Conservation (phyloP, 2,329 filamentous ascomycete species). For the Fusarium solani-melongenae region DNA sequence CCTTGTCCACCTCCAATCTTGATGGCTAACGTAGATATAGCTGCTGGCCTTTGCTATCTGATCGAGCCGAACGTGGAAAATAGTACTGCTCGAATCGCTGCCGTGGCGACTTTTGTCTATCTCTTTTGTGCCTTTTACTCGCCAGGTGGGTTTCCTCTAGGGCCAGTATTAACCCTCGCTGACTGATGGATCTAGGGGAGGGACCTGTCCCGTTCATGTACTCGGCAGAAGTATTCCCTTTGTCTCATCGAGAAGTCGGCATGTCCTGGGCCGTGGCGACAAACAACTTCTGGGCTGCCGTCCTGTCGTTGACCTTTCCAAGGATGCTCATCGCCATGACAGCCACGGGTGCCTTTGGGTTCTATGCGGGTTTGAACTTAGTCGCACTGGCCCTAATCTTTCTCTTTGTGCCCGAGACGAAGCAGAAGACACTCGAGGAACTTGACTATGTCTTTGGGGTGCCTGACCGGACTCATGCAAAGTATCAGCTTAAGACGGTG, state of each 20-base stretch:
- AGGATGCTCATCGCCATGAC: slow-evolving; percentile 53
- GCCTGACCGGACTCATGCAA: slow-evolving; percentile 51
- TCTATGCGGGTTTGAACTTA: slow-evolving; percentile 61
- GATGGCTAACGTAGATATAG: slow-evolving; percentile 24
- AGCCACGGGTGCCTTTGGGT: slow-evolving; percentile 49
- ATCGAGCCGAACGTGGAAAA: slow-evolving; percentile 45
- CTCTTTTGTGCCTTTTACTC: slow-evolving; percentile 73
- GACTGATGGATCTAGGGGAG: slow-evolving; percentile 48
- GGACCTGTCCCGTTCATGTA: slow-evolving; percentile 69
- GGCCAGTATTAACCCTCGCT: no score
- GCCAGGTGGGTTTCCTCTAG: slow-evolving; percentile 52
- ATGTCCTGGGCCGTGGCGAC: slow-evolving; percentile 71
- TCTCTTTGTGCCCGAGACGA: slow-evolving; percentile 62
- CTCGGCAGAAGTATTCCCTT: slow-evolving; percentile 69
- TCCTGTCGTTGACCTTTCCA: slow-evolving; percentile 61
- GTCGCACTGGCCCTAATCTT: slow-evolving; percentile 60
- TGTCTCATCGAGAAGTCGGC: slow-evolving; percentile 69
- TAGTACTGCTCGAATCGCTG: slow-evolving; percentile 59
- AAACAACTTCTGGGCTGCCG: slow-evolving; percentile 62
- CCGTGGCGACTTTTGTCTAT: slow-evolving; percentile 70
- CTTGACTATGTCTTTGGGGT: slow-evolving; percentile 62
- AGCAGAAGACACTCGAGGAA: slow-evolving; percentile 62
- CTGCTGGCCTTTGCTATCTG: slow-evolving; percentile 49
- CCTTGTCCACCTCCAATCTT: no score
- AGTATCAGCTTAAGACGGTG: slow-evolving; percentile 52